These are phyloP conservation scores for Carallia brachiata DNA, from an alignment of 345 rosid genomes.

Conservation along the genomic window DNA sequence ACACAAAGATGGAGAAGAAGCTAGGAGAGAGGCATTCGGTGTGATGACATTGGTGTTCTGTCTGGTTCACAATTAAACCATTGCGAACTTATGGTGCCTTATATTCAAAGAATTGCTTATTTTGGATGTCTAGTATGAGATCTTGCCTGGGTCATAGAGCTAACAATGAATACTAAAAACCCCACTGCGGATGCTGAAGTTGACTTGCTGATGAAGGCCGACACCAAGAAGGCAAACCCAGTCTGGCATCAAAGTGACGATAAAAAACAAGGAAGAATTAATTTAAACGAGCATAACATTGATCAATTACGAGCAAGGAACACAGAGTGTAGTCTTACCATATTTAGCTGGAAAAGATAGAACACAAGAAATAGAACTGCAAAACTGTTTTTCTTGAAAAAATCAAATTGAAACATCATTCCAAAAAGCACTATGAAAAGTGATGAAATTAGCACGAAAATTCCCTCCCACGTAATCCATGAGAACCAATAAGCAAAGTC, in stretches of 20 bases:
- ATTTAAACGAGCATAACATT: neutral
- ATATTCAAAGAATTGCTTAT: too few relatives aligned
- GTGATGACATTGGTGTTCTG: too few relatives aligned
- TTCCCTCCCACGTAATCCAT: conserved; percentile 93
- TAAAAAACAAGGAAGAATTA: conserved; percentile 13
- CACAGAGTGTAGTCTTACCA: conserved; percentile 44
- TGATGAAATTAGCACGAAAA: conserved; percentile 61
- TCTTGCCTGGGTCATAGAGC: conserved; percentile 74
- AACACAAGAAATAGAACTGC: conserved; percentile 66
- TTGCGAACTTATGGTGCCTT: too few relatives aligned
- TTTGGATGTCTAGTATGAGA: conserved; percentile 1
- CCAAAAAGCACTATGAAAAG: conserved; percentile 78
- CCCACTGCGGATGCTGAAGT: conserved; percentile 74
- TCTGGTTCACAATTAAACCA: too few relatives aligned
- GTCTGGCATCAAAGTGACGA: conserved; percentile 43
- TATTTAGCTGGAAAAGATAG: conserved; percentile 80
- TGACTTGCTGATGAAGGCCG: conserved; percentile 78
- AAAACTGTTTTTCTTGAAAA: conserved; percentile 83
- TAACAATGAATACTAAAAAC: conserved; percentile 68
- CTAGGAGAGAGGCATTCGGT: too few relatives aligned
- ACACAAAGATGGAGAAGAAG: too few relatives aligned
- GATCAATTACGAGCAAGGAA: neutral
- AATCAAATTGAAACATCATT: conserved; percentile 88
- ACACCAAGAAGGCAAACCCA: conserved; percentile 80
- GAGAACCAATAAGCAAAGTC: conserved; percentile 94